These are phyloP conservation scores for Aspergillus conjunctus DNA, from an alignment of 495 filamentous ascomycete genomes.

Conservation along the genomic window DNA sequence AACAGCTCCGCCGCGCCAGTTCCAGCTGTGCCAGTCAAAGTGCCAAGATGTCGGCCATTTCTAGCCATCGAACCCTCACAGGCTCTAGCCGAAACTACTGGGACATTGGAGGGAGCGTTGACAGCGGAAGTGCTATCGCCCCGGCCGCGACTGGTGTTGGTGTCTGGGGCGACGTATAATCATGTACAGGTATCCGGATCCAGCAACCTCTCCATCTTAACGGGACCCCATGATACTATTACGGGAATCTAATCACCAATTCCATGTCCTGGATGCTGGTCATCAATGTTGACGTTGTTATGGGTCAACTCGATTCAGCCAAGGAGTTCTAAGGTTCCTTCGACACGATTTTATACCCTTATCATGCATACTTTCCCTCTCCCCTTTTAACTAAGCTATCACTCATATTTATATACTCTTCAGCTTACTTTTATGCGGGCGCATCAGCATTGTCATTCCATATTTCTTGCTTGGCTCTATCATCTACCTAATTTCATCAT, in stretches of 20 bases:
- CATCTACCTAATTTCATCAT: not conserved
- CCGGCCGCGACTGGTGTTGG: conserved; percentile 64
- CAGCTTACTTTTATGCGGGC: no score
- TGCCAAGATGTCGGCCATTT: conserved; percentile 62
- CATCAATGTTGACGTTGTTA: conserved; percentile 12
- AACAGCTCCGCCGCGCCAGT: conserved; percentile 55
- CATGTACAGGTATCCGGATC: conserved; percentile 6
- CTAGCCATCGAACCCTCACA: conserved; percentile 51
- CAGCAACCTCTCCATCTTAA: not conserved
- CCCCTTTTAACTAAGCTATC: not conserved
- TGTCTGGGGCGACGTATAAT: conserved; percentile 71
- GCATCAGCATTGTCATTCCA: not conserved
- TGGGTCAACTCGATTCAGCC: not conserved
- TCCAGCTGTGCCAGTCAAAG: conserved; percentile 82
- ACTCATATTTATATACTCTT: not conserved
- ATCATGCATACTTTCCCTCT: not conserved
- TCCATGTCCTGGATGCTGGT: conserved; percentile 20
- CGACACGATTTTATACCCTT: not conserved
- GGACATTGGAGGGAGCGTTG: conserved; percentile 80
- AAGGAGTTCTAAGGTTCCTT: conserved; percentile 1
- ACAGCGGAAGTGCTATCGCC: conserved; percentile 68
- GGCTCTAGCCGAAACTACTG: conserved; percentile 78
- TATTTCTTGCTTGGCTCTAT: not conserved
- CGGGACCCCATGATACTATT: not conserved
- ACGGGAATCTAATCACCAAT: not conserved